Base-by-base conservation (phyloP, 805 yeast species). In the Wickerhamiella azymoides region DNA sequence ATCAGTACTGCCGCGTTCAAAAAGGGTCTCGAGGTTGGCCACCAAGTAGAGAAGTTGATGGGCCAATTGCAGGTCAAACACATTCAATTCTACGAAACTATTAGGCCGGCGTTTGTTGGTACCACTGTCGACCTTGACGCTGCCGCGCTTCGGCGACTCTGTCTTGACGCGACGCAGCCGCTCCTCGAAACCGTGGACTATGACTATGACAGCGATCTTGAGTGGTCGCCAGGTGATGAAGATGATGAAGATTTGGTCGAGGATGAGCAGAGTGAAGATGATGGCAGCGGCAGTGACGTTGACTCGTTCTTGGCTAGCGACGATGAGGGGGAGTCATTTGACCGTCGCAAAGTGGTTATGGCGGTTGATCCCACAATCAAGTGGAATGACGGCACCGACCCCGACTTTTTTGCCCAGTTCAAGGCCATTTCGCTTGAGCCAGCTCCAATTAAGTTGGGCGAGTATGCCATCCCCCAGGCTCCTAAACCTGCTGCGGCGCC, bases 181-280 rank as follows among this genome's bases (percentile, higher is more conserved):
- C n/a, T 35, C 26, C n/a, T 25, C 10, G 14, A 32, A 25, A 27
- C 37, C 2, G 24, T 41, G 14, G 35, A 28, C 32, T 41, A 41
- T 28, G 36, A 33, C 5, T 41, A 41, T 14, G 44, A 41, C 17
- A 32, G 38, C 5, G 44, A 41, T 10, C 39, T 41, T 6, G 44
- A 41, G 16, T 41, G 44, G 44, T 28, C 44, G 1, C 44, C 44
- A n/a, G 44, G 44, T 8, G 44, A 41, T 9, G 44, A 41, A 10
- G 44, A 41, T 25, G 44, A 41, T 41, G 44, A 30, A 18, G 38
- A 41, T 19, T 39, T 41, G 16, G 13, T 32, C 18, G 38, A 33
- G 5, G 44, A 41, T 25, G 44, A 41, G 27, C 36, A 32, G 11
- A 41, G 44, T 16, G 44, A 41, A 14, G 38, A 33, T 13, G 44